Base-by-base conservation (phyloP, 2,329 filamentous ascomycete species). In the Colletotrichum orbiculare region DNA sequence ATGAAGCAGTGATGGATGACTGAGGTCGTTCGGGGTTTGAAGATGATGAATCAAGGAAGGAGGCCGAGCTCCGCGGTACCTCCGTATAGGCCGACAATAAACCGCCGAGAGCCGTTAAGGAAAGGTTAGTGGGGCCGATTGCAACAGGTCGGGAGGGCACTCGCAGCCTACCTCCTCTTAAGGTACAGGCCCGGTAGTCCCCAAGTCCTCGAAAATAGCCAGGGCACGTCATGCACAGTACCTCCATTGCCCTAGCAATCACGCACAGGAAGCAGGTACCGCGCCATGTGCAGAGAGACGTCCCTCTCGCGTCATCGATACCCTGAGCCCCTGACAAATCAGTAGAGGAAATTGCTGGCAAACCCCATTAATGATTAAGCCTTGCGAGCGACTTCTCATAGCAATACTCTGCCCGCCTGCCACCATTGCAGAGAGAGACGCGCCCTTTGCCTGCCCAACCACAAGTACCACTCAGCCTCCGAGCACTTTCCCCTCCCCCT, bases 281-380 rank as follows among this genome's bases (percentile, higher is more conserved):
- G 13, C 7, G n/a, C 7, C 15, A 7, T 11, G 39, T n/a, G 10
- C 25, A 10, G 25, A 12, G 11, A 12, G 55, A 33, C 25, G 47
- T 38, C 17, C 13, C n/a, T 46, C 59, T 62, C 59, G 52, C 59
- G 59, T 62, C 59, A 62, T 62, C 53, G 59, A 57, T 43, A 56
- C 59, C 52, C 53, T 62, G 59, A 33, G 33, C 45, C 15, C 59
- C 59, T 62, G 59, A 62, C 59, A 62, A 62, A 62, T 62, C 59
- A 62, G 57, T 0, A 56, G 7, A 5, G 39, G 41, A 62, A 50
- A 50, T 62, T 57, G 33, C 53, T 34, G 8, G 59, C 53, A 61
- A 1, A 9, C 45, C 54, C 59, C 59, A 57, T 57, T n/a, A 43
- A 42, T 0, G 50, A 61, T 49, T 61, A 43, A 46, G 37, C 37